Conservation (phyloP, 345 rosid species). For the Gossypium rotundifolium region DNA sequence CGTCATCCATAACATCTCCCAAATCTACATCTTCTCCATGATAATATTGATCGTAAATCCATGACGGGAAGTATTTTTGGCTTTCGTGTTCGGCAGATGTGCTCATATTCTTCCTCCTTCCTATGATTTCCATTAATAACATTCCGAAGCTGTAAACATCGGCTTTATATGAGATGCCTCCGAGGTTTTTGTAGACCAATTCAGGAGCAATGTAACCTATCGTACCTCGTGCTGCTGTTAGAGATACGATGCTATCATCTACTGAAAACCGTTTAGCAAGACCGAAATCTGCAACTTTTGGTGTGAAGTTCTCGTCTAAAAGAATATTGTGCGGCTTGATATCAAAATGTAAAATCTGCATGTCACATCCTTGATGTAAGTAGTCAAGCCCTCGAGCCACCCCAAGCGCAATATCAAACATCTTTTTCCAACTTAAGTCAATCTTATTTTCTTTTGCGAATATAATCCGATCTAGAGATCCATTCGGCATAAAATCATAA, state of each 20-base stretch:
- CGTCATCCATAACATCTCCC: neutral
- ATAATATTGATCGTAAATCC: neutral
- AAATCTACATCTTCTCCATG: neutral
- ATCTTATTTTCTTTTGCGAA: neutral
- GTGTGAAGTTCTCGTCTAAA: neutral
- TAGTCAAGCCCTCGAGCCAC: conserved; percentile 16
- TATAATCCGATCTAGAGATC: neutral
- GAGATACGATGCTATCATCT: conserved; percentile 4
- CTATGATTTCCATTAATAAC: neutral
- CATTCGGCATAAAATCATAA: neutral
- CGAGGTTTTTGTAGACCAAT: neutral
- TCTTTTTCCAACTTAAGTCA: neutral
- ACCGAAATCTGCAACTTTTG: conserved; percentile 18
- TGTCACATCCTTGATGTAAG: conserved; percentile 2
- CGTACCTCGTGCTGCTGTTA: conserved; percentile 12
- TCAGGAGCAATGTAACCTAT: conserved; percentile 5
- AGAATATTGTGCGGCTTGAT: conserved; percentile 7
- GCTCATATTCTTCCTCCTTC: neutral
- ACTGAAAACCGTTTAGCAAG: conserved; percentile 11
- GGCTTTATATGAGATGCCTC: conserved; percentile 4
- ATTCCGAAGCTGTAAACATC: conserved; percentile 9
- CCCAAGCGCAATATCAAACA: conserved; percentile 12
- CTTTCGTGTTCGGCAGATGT: neutral
- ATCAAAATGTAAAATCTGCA: conserved; percentile 10
- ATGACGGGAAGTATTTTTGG: neutral